These are phyloP conservation scores for Carex myosuroides DNA, from an alignment of 176 grass and related monocot species.

Conservation along the genomic window DNA sequence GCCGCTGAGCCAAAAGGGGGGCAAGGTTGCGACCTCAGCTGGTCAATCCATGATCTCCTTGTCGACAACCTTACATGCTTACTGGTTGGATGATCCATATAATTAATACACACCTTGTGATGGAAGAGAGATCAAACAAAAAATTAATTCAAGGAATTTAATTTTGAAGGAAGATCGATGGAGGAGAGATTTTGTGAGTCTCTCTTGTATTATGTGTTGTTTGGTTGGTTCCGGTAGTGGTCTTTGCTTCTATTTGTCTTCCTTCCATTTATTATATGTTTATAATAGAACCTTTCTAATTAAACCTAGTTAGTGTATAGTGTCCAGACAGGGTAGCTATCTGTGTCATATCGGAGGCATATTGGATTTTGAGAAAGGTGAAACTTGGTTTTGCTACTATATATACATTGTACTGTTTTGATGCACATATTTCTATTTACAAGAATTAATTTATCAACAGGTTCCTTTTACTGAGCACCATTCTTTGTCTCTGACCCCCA, in stretches of 20 bases:
- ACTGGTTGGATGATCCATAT: constrained; percentile 5
- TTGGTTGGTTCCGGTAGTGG: not conserved
- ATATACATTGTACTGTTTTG: not conserved
- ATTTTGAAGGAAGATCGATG: not conserved
- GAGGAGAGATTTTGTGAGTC: not conserved
- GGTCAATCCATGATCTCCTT: constrained; percentile 1
- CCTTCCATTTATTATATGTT: constrained; percentile 1
- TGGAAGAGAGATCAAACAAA: not conserved
- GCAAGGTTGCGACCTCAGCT: not conserved
- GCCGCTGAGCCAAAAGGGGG: not conserved
- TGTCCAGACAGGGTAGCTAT: constrained; percentile 7
- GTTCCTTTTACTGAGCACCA: not conserved
- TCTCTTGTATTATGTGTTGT: not conserved
- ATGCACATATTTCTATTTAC: not conserved
- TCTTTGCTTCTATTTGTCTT: constrained; percentile 8
- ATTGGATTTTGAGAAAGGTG: not conserved
- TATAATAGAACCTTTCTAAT: not conserved
- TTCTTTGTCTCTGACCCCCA: too few relatives aligned
- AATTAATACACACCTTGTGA: not conserved
- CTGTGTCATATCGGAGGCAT: constrained; percentile 2
- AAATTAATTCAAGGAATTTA: not conserved
- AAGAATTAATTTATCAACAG: not conserved
- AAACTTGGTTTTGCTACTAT: not conserved
- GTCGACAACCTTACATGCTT: not conserved
- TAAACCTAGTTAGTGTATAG: constrained; percentile 2